Base-by-base conservation (phyloP, 2,329 filamentous ascomycete species). In the Fusarium penzigii region DNA sequence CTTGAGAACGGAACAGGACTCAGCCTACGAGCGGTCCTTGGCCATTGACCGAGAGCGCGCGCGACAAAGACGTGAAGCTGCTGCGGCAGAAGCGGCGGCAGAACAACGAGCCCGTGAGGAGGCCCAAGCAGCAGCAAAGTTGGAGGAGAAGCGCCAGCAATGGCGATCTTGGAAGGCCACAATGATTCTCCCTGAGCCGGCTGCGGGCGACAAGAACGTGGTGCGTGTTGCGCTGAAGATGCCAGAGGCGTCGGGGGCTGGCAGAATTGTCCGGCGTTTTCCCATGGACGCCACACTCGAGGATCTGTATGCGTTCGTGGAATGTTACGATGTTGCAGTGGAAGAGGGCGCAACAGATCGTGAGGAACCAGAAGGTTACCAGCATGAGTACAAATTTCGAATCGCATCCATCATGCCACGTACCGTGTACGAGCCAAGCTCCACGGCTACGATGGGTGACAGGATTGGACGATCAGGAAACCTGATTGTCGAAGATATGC, bases 301-400 rank as follows among this genome's bases (percentile, higher is more conserved):
- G 68, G 92, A 97, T 65, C 75, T 99, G 6, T 97, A 97, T 70
- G 94, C 93, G 1, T 97, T 96, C 73, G 92, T 97, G 3, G 94
- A 99, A 68, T 97, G 93, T 73, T 87, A 92, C 68, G 86, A 90
- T 47, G 62, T 88, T 6, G 63, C 92, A 3, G 71, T 80, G 36
- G 71, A 73, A 2, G 70, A 66, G 17, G 70, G 70, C 16, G 60
- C 49, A 25, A 47, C 56, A 13, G 65, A 54, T 32, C 59, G 58
- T 44, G 65, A 62, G 29, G 58, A 84, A 61, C 90, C 91, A 0
- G 75, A 79, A 17, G 83, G 75, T 12, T 97, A 94, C 68, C 78
- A 86, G 59, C 92, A 97, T 69, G 78, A 86, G 62, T 99, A 94
- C 73, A 75, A 75, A n/a, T 99, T 99, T 72, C 83, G 83, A 51